Evolutionary conservation across 2,329 filamentous ascomycete genomes (phyloP), one percentile per base, ranked within the genome.

Genomic region (Apiospora saccharicola): DNA sequence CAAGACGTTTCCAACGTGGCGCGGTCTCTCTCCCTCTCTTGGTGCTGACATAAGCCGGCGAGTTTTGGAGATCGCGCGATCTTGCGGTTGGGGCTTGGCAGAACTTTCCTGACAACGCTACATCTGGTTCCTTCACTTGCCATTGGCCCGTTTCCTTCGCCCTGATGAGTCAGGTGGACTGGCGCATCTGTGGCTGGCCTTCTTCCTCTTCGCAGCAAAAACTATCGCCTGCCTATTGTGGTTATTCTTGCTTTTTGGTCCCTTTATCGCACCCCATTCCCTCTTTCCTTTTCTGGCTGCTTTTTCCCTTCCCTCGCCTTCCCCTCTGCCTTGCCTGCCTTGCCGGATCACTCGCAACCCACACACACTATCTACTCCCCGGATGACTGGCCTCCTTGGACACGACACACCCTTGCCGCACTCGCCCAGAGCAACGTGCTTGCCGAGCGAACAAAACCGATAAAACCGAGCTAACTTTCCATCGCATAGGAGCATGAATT

Each of bases 401-500:
- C 49, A 26, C 49, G 49, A 53, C 49, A 30, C 24, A 30, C 24
- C 49, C 24, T 24, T 53, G 49, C 49, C 49, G n/a, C 49, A 53
- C 49, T 53, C 6, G 14, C 57, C 30, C 10, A 51, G 47, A 49
- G 26, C 16, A 22, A 19, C 30, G 37, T 37, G 30, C 24, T 37
- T 37, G 53, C 30, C 22, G 19, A 37, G 30, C 12, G 30, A 19
- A 64, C 12, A 41, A 41, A 16, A 64, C 12, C 30, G 19, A 64
- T 22, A 41, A 41, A 16, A 64, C 34, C 22, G 10, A 22, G 41
- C 57, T 64, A 10, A 64, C 57, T 46, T 13, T 49, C 13, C 46
- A 30, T 49, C 24, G n/a, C 22, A 26, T 13, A 92, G 90, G 90
- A 92, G 81, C 90, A 92, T 78, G 89, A 91, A 77, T 85, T 92